Percentiles rank a stretch among this genome's conserved stretches.
phyloP scores from a whole-genome alignment of 805 yeast genomes.

The Wickerhamomyces ciferrii region DNA sequence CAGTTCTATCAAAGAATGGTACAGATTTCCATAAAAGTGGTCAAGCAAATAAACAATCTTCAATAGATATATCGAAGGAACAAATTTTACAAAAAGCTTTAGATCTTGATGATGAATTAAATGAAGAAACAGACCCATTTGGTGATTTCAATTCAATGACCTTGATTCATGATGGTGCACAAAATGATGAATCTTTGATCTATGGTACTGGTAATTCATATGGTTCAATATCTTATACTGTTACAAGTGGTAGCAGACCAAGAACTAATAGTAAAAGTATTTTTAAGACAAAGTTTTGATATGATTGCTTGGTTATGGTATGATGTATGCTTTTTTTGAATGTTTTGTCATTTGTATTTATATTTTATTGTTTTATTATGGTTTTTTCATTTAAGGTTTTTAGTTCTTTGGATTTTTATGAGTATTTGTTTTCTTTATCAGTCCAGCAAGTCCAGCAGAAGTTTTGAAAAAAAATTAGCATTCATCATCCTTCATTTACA shows the following conservation, averaged over 20 bases:
- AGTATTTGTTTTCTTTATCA: neutral
- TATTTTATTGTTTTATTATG: neutral
- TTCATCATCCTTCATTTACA: neutral
- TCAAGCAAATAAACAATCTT: conserved; percentile 15
- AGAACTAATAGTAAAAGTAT: conserved; percentile 32
- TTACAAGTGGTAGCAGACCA: conserved; percentile 29
- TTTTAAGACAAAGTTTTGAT: conserved; percentile 20
- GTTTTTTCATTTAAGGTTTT: neutral
- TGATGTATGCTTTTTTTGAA: too few relatives aligned
- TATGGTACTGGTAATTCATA: conserved; percentile 40
- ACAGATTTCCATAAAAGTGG: conserved; percentile 38
- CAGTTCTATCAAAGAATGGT: conserved; percentile 58
- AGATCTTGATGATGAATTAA: conserved; percentile 16
- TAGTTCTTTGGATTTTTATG: neutral
- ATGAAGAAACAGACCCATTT: conserved; percentile 56
- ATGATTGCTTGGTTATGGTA: neutral
- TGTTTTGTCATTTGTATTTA: neutral
- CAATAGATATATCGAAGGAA: conserved; percentile 25
- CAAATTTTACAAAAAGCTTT: conserved; percentile 9
- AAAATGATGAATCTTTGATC: conserved; percentile 39
- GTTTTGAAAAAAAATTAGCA: neutral
- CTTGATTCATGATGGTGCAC: conserved; percentile 64
- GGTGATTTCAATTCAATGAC: conserved; percentile 83
- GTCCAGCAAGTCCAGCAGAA: neutral
- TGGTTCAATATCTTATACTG: conserved; percentile 35